Percentiles rank a stretch among this genome's conserved stretches.
Evolutionary conservation across 148 eudicot genomes (phyloP).

Genomic region (Rhododendron henanense): DNA sequence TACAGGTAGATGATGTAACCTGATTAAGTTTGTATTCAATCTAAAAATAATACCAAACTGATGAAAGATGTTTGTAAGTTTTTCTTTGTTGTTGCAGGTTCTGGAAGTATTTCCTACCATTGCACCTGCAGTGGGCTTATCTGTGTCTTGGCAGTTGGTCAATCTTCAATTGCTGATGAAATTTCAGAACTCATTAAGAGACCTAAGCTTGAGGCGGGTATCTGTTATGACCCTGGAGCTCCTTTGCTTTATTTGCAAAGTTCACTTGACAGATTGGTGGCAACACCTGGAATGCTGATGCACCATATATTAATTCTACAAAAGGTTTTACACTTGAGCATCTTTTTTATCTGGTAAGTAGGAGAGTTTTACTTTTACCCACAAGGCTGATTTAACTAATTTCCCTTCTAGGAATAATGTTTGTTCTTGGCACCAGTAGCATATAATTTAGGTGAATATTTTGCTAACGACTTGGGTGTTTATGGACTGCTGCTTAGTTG

Average conservation of each 20-base stretch:
- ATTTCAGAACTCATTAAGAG: slow-evolving; percentile 60
- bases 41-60: neutral
- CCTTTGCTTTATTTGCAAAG: slow-evolving; percentile 39
- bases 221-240: slow-evolving; percentile 73
- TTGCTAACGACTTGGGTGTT: too few relatives aligned
- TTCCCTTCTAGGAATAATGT: neutral
- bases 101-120: slow-evolving; percentile 73
- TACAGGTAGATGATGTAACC: neutral
- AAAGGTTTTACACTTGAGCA: slow-evolving; percentile 91
- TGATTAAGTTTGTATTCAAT: neutral
- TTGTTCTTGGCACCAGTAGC: neutral
- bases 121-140: slow-evolving; percentile 90
- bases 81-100: slow-evolving; percentile 47
- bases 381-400: neutral
- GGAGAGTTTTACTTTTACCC: slow-evolving; percentile 11
- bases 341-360: slow-evolving; percentile 79
- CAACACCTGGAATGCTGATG: slow-evolving; percentile 97
- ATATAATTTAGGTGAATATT: neutral
- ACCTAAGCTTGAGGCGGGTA: slow-evolving; percentile 52
- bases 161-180: slow-evolving; percentile 85
- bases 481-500: too few relatives aligned
- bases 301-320: slow-evolving; percentile 72
- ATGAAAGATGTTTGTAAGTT: neutral
- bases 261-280: slow-evolving; percentile 85
- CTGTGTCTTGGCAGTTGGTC: slow-evolving; percentile 96